A percentile compares a stretch with the other conserved stretches of the same genome.
Conservation (phyloP, 257 asterid species). For the Solanum pimpinellifolium region DNA sequence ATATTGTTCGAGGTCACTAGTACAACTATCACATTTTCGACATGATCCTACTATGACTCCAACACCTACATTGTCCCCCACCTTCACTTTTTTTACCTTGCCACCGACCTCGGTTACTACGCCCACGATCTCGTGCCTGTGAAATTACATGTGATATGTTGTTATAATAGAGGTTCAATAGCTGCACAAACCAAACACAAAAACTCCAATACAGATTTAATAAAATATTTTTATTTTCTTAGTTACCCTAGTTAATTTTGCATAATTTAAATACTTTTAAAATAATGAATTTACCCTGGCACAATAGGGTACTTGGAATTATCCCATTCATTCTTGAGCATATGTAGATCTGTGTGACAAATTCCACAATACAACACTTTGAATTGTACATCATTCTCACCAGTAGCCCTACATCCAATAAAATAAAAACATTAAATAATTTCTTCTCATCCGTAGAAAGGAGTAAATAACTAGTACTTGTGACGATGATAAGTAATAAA, state of each 20-base stretch:
- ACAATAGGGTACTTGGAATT: slow-evolving; percentile 21
- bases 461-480: too few relatives aligned
- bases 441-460: too few relatives aligned
- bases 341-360: slow-evolving; percentile 38
- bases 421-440: too few relatives aligned
- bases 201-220: too few relatives aligned
- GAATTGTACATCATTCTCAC: slow-evolving; percentile 28
- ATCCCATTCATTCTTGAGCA: slow-evolving; percentile 30
- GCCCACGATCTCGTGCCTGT: slow-evolving; percentile 38
- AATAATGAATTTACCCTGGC: slow-evolving; percentile 16
- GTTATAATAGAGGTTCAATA: not conserved
- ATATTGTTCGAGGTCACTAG: slow-evolving; percentile 30
- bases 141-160: not conserved
- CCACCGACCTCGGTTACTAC: slow-evolving; percentile 32
- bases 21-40: slow-evolving; percentile 20
- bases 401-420: slow-evolving; percentile 9
- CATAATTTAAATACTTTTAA: not conserved
- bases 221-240: too few relatives aligned
- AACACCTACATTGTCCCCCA: slow-evolving; percentile 35
- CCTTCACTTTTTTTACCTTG: slow-evolving; percentile 23
- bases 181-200: too few relatives aligned
- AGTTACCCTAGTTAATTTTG: not conserved
- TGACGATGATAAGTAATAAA: too few relatives aligned
- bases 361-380: slow-evolving; percentile 31
- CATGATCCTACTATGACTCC: slow-evolving; percentile 41